Percentiles rank a stretch among this genome's conserved stretches.
phyloP scores from a whole-genome alignment of 768 basidiomycete species.

The Chalciporus piperatus region DNA sequence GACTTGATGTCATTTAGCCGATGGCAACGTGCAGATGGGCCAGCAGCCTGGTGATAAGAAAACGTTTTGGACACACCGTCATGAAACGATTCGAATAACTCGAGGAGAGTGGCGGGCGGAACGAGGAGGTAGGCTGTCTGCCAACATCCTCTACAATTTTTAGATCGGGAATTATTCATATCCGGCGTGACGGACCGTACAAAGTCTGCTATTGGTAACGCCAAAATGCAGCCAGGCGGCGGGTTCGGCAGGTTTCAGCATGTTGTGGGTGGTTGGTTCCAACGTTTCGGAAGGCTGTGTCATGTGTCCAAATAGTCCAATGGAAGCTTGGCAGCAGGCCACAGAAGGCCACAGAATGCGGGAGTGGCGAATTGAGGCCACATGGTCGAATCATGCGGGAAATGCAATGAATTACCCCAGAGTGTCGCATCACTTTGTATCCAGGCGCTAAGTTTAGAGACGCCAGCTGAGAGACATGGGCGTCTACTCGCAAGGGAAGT shows the following conservation, averaged over 20 bases:
- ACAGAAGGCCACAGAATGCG: too few relatives aligned
- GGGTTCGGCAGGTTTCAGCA: conserved; percentile 57
- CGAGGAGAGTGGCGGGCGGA: conserved; percentile 56
- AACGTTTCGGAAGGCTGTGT: conserved; percentile 31
- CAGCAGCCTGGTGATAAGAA: background rate
- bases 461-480: background rate
- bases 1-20: background rate
- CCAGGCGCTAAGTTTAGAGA: too few relatives aligned
- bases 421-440: background rate
- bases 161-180: too few relatives aligned
- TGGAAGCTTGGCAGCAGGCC: background rate
- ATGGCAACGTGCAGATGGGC: background rate
- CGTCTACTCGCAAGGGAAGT: background rate
- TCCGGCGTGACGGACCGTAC: conserved; percentile 40
- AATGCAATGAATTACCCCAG: background rate
- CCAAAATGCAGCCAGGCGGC: conserved; percentile 77
- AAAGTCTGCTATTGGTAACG: conserved; percentile 68
- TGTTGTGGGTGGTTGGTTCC: conserved; percentile 51
- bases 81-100: conserved; percentile 61
- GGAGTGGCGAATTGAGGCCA: background rate
- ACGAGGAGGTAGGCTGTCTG: conserved; percentile 43
- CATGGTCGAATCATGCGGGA: background rate
- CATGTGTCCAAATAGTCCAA: too few relatives aligned
- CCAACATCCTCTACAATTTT: background rate
- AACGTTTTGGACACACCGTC: conserved; percentile 32